phyloP scores from a whole-genome alignment of 352 stramenopile species.

The Globisporangium okanoganense region DNA sequence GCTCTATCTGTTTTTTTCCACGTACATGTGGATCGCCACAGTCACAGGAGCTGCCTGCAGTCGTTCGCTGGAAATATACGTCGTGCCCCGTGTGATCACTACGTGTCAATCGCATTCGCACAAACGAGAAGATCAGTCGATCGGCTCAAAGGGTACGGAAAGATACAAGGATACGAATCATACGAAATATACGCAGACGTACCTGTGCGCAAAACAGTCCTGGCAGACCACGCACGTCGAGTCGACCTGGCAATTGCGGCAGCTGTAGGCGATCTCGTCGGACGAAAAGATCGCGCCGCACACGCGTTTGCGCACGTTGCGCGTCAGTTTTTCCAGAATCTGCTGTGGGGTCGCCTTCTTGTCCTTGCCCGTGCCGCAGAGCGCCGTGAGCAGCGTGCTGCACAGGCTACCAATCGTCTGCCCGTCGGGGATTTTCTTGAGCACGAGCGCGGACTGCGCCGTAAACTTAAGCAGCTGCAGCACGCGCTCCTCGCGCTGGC shows the following conservation, averaged over 20 bases:
- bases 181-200: constrained; percentile 5
- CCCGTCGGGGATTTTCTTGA: constrained; percentile 12
- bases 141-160: background rate
- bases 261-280: constrained; percentile 87
- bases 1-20: background rate
- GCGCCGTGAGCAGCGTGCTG: constrained; percentile 48
- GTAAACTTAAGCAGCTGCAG: constrained; percentile 46
- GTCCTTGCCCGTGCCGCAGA: constrained; percentile 55
- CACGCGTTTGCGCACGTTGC: constrained; percentile 62
- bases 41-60: constrained; percentile 82
- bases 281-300: constrained; percentile 82
- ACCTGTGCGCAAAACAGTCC: constrained; percentile 82
- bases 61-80: constrained; percentile 86
- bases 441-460: constrained; percentile 35
- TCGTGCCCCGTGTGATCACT: constrained; percentile 76
- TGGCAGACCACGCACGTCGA: constrained; percentile 86
- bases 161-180: background rate
- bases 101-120: background rate
- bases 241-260: constrained; percentile 83
- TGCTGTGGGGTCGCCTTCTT: constrained; percentile 35
- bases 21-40: constrained; percentile 79
- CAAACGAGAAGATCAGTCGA: background rate
- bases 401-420: constrained; percentile 25
- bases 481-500: constrained; percentile 40
- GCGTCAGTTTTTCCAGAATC: constrained; percentile 60